Base-by-base conservation (phyloP, 352 stramenopile genomes). In the Salisapilia sapeloensis region DNA sequence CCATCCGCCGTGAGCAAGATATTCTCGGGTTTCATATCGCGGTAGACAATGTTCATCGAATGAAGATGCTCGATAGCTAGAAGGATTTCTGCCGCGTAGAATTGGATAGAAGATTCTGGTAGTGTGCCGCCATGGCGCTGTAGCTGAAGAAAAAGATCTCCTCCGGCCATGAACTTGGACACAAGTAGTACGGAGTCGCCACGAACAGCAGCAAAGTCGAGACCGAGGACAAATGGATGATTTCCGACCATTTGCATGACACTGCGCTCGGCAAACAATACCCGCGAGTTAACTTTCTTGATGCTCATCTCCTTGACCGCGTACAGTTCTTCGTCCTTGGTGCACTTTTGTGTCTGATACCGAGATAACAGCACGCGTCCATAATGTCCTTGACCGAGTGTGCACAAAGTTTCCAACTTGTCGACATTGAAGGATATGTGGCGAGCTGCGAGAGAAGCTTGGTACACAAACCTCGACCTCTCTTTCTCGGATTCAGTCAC, bases 91-190 rank as follows among this genome's bases (percentile, higher is more conserved):
- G 79, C 63, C 6, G 66, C 77, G 49, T 93, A 93, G 38, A 94
- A 93, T 6, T 54, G 49, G 3, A 92, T 75, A 8, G 65, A 59
- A 22, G 74, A 55, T 33, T 93, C 70, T 12, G 50, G 50, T 25
- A 92, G 85, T 34, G 56, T 79, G 2, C 76, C 76, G 35, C 74
- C 74, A 30, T 77, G 64, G 47, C 85, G 83, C 44, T 89, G 72
- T 70, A 92, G 80, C 46, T 92, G 74, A 27, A 86, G 36, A 37
- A 92, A 92, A 18, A 99, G 59, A 50, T 98, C 93, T 6, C 95
- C 95, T 6, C 95, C 95, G 5, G 91, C 72, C 75, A 97, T 97
- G 51, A 98, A 99, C 55, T 97, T 95, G 16, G 97, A 92, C 15
- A 98, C 85, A 16, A 99, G 56, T 48, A 96, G 98, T 4, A 98